A percentile compares a stretch with the other conserved stretches of the same genome.
Conservation (phyloP, 441 rosid species). For the Corymbia calophylla region DNA sequence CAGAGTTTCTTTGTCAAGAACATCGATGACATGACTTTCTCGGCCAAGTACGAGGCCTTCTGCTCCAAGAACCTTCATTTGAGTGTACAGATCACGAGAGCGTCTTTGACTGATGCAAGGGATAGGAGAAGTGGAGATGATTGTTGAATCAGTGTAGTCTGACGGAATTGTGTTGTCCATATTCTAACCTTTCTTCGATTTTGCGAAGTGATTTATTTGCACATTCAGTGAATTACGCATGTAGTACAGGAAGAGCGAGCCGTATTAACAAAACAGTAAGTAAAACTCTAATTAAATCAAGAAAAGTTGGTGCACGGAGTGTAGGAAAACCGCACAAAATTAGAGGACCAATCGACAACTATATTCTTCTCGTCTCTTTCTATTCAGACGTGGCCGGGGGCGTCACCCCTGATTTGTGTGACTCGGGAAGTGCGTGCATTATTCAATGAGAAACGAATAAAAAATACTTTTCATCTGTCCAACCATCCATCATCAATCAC, state of each 20-base stretch:
- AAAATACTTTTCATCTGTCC: background rate
- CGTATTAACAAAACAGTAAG: background rate
- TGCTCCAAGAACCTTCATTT: slow-evolving; percentile 48
- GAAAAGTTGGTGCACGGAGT: background rate
- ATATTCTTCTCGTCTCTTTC: background rate
- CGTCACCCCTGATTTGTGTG: background rate
- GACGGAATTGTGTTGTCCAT: background rate
- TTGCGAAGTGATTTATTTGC: background rate
- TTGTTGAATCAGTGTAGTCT: background rate
- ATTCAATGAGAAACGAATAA: background rate
- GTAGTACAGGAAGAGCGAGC: background rate
- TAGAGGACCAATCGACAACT: background rate
- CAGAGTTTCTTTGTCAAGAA: slow-evolving; percentile 44
- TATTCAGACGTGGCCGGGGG: background rate
- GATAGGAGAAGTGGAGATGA: slow-evolving; percentile 3
- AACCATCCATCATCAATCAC: background rate
- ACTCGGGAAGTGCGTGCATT: background rate
- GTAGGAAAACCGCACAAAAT: background rate
- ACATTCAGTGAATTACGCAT: background rate
- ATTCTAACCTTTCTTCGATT: background rate
- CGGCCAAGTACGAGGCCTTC: slow-evolving; percentile 49
- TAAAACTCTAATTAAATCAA: background rate
- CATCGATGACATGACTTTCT: slow-evolving; percentile 57
- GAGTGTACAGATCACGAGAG: slow-evolving; percentile 60
- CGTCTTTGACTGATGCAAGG: slow-evolving; percentile 41